phyloP scores from a whole-genome alignment of 148 eudicot species.

The Arbutus unedo region DNA sequence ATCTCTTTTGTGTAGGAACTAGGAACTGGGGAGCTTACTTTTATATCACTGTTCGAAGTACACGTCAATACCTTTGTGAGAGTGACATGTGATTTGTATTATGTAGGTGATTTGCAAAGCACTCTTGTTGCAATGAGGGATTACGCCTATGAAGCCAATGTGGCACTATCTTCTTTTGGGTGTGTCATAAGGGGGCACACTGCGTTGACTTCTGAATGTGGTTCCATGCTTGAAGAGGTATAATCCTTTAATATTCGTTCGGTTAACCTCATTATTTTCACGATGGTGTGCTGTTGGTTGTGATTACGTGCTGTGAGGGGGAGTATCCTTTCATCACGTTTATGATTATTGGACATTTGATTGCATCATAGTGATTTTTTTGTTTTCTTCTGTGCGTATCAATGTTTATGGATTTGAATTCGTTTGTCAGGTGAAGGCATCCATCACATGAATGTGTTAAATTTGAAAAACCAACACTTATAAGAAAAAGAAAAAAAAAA shows the following conservation, averaged over 20 bases:
- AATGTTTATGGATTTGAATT: neutral
- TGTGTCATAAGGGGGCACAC: conserved; percentile 64
- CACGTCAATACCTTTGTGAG: neutral
- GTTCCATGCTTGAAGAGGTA: conserved; percentile 99
- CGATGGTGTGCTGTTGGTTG: neutral
- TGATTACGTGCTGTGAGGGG: neutral
- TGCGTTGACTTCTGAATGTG: conserved; percentile 92
- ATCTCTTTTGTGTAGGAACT: neutral
- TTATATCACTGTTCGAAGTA: conserved; percentile 5
- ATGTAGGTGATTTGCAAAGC: conserved; percentile 77
- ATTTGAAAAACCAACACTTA: neutral
- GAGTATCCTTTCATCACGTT: neutral
- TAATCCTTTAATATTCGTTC: conserved; percentile 1
- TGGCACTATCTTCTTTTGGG: conserved; percentile 67
- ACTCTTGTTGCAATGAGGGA: conserved; percentile 90
- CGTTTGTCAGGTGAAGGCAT: neutral
- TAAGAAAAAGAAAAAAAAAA: neutral
- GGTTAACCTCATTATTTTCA: neutral
- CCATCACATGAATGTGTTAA: neutral
- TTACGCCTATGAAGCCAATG: conserved; percentile 78
- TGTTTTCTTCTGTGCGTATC: neutral
- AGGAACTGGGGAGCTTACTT: neutral
- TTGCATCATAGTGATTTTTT: neutral
- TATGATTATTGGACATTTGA: neutral
- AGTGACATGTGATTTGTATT: conserved; percentile 14